Evolutionary conservation across 495 filamentous ascomycete genomes (phyloP).

Genomic region (Tuber melanosporum): DNA sequence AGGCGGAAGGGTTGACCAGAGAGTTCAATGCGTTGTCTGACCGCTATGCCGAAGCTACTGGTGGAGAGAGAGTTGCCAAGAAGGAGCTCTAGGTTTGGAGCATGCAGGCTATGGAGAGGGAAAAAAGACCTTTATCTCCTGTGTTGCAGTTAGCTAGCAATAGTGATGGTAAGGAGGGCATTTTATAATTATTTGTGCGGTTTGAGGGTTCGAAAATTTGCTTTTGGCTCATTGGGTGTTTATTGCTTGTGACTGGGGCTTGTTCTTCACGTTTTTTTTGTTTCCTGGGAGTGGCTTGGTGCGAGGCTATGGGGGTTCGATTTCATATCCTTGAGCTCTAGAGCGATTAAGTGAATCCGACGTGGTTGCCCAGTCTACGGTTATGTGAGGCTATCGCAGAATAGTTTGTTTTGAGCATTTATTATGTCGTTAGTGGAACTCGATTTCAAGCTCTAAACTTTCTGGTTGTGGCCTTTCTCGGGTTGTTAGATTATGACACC

Average conservation of each 20-base stretch:
- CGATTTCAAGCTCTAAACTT: not conserved
- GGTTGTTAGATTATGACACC: not conserved
- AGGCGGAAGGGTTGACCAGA: slow-evolving; percentile 63
- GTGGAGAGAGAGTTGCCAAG: slow-evolving; percentile 29
- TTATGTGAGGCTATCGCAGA: not conserved
- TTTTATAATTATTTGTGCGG: slow-evolving; percentile 1
- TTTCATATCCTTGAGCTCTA: not conserved
- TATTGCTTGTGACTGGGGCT: not conserved
- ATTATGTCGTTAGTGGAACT: not conserved
- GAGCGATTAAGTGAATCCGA: not conserved
- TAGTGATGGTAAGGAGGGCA: not conserved
- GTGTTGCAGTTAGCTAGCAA: not conserved
- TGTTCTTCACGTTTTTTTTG: not conserved
- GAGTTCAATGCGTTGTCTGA: slow-evolving; percentile 84
- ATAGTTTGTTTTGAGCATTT: not conserved
- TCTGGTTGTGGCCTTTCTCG: not conserved
- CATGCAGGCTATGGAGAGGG: not conserved
- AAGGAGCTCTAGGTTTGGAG: slow-evolving; percentile 43
- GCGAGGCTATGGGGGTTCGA: not conserved
- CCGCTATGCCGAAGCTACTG: slow-evolving; percentile 50
- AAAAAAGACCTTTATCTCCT: not conserved
- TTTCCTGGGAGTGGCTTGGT: not conserved
- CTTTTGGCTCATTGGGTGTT: not conserved
- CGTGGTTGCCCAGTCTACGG: not conserved
- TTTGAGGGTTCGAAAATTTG: not conserved